A percentile compares a stretch with the other conserved stretches of the same genome.
Evolutionary conservation across 2,329 filamentous ascomycete species (phyloP).

Genomic region (Aspergillus terreus): DNA sequence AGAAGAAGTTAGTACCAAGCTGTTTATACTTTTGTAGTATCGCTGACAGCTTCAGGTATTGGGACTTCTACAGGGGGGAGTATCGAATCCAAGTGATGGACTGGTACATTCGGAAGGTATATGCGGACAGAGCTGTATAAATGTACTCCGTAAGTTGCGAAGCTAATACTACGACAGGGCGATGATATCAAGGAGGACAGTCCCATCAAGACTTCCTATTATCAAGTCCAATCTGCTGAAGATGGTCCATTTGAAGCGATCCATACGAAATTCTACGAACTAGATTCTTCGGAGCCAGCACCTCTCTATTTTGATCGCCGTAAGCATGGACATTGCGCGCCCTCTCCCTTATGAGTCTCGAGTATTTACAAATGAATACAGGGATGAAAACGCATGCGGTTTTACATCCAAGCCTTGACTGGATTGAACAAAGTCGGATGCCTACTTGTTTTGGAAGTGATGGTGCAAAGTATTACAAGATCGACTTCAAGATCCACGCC

Average conservation of each 20-base stretch:
- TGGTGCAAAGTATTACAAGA: constrained; percentile 7
- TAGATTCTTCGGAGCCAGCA: constrained; percentile 1
- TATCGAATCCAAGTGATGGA: constrained; percentile 12
- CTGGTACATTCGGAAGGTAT: constrained; percentile 21
- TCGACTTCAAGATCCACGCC: constrained; percentile 16
- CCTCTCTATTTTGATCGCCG: constrained; percentile 12
- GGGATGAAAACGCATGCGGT: constrained; percentile 16
- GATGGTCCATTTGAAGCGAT: constrained; percentile 4
- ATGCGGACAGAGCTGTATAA: neutral
- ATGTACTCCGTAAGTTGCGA: neutral
- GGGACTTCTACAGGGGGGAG: constrained; percentile 5
- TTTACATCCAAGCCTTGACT: constrained; percentile 12
- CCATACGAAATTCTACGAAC: constrained; percentile 1
- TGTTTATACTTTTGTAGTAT: neutral
- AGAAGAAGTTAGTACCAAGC: constrained; percentile 10
- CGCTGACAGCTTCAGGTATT: constrained; percentile 14
- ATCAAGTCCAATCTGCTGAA: neutral
- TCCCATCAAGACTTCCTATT: constrained; percentile 5
- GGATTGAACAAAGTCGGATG: constrained; percentile 10
- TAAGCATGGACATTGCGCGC: neutral
- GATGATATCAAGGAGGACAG: constrained; percentile 15
- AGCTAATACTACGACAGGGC: constrained; percentile 8
- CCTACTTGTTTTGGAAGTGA: constrained; percentile 10
- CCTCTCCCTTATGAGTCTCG: neutral
- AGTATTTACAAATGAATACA: constrained; percentile 1